Conservation (phyloP, 768 basidiomycete genomes). For the Russula dissimulans region DNA sequence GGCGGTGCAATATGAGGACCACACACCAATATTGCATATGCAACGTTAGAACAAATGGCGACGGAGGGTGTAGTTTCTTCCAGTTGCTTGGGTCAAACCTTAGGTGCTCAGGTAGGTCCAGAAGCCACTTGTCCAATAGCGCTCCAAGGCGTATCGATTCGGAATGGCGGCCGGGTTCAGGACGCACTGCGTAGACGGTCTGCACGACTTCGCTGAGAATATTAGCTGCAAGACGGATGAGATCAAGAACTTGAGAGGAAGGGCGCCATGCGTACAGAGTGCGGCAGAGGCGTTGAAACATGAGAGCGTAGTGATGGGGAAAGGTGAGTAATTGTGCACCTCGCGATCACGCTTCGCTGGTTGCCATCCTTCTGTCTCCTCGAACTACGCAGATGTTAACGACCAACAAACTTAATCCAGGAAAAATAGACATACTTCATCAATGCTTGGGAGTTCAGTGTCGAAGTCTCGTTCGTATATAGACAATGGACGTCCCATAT, state of each 20-base stretch:
- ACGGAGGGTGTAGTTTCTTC: slow-evolving; percentile 35
- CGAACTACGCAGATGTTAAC: slow-evolving; percentile 34
- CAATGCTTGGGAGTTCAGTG: slow-evolving; percentile 51
- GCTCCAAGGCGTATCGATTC: slow-evolving; percentile 53
- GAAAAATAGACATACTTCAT: slow-evolving; percentile 37
- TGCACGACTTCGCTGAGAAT: slow-evolving; percentile 64
- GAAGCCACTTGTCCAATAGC: slow-evolving; percentile 63
- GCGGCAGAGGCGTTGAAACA: slow-evolving; percentile 68
- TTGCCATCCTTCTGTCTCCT: slow-evolving; percentile 51
- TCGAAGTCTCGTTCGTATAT: slow-evolving; percentile 73
- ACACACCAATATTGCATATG: slow-evolving; percentile 88
- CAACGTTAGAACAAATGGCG: slow-evolving; percentile 60
- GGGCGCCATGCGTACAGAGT: slow-evolving; percentile 44
- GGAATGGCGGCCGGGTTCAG: slow-evolving; percentile 43
- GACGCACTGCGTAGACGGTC: slow-evolving; percentile 58
- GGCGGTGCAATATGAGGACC: slow-evolving; percentile 63
- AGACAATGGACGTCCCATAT: slow-evolving; percentile 70
- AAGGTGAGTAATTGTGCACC: slow-evolving; percentile 23
- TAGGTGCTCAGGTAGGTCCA: slow-evolving; percentile 59
- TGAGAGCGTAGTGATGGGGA: slow-evolving; percentile 49
- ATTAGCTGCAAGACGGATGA: slow-evolving; percentile 37
- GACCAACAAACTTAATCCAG: not conserved
- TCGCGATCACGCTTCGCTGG: slow-evolving; percentile 32
- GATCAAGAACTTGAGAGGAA: not conserved
- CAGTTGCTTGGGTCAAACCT: slow-evolving; percentile 43